Evolutionary conservation across 345 rosid genomes (phyloP).

Genomic region (Rubroshorea leprosula): DNA sequence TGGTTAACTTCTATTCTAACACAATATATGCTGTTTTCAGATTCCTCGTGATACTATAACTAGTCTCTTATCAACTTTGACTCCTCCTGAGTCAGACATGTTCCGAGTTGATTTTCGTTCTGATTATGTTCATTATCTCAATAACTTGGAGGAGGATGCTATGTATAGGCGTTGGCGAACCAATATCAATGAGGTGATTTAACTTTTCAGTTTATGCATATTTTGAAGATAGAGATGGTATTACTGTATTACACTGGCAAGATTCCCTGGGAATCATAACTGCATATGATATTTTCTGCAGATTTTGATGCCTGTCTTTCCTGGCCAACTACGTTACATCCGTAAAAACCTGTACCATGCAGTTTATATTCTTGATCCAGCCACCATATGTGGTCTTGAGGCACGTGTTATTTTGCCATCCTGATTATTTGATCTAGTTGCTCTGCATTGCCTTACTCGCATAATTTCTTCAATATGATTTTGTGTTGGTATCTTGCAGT

Average conservation of each 20-base stretch:
- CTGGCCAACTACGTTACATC: constrained; percentile 90
- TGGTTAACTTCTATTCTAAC: background rate
- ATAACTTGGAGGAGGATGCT: constrained; percentile 96
- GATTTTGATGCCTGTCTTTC: constrained; percentile 98
- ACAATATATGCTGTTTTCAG: constrained; percentile 34
- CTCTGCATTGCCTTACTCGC: constrained; percentile 3
- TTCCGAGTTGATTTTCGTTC: constrained; percentile 91
- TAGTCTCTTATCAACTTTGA: constrained; percentile 59
- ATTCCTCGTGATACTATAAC: constrained; percentile 55
- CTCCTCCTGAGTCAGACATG: constrained; percentile 67
- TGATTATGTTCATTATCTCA: constrained; percentile 78
- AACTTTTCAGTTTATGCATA: background rate
- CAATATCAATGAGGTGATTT: constrained; percentile 78
- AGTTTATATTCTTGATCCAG: constrained; percentile 90
- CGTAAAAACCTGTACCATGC: constrained; percentile 96
- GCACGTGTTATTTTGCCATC: constrained; percentile 35
- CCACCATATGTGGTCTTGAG: constrained; percentile 82
- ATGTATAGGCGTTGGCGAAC: constrained; percentile 93
- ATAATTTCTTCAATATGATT: constrained; percentile 17
- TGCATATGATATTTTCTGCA: constrained; percentile 30
- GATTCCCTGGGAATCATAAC: constrained; percentile 9
- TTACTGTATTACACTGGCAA: constrained; percentile 10
- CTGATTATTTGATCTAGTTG: background rate
- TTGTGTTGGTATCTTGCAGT: constrained; percentile 45
- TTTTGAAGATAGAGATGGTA: background rate